Conservation (phyloP, 495 filamentous ascomycete species). For the Penicillium daleae region DNA sequence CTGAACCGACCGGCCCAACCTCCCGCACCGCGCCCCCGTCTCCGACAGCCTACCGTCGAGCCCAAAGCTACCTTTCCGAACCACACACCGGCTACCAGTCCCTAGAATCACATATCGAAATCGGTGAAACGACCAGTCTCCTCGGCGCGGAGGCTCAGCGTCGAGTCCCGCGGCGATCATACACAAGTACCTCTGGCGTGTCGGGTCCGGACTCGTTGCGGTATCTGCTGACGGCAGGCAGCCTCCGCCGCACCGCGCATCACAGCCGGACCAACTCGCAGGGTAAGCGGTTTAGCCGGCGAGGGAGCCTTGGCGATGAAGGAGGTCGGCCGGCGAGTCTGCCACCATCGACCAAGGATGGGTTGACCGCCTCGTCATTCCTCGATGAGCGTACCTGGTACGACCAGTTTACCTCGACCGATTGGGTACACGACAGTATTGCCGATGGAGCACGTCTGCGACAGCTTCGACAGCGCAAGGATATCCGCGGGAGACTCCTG, state of each 20-base stretch:
- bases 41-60: slow-evolving; percentile 40
- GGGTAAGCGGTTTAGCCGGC: slow-evolving; percentile 54
- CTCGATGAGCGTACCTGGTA: slow-evolving; percentile 95
- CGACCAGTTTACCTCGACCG: slow-evolving; percentile 97
- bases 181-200: slow-evolving; percentile 42
- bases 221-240: slow-evolving; percentile 40
- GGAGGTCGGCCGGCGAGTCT: slow-evolving; percentile 39
- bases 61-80: slow-evolving; percentile 41
- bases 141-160: slow-evolving; percentile 31
- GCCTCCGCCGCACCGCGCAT: slow-evolving; percentile 58
- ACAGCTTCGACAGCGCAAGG: slow-evolving; percentile 77
- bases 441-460: slow-evolving; percentile 90
- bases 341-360: slow-evolving; percentile 61
- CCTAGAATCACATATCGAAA: slow-evolving; percentile 39
- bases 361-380: slow-evolving; percentile 52
- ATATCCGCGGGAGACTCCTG: slow-evolving; percentile 76
- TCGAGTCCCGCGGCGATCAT: slow-evolving; percentile 40
- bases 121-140: slow-evolving; percentile 44
- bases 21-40: slow-evolving; percentile 46
- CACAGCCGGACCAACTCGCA: slow-evolving; percentile 71
- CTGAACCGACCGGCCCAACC: slow-evolving; percentile 11
- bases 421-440: slow-evolving; percentile 98
- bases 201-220: slow-evolving; percentile 40
- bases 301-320: slow-evolving; percentile 46
- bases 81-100: slow-evolving; percentile 45